Conservation (phyloP, 805 yeast genomes). For the Candida ovalis region DNA sequence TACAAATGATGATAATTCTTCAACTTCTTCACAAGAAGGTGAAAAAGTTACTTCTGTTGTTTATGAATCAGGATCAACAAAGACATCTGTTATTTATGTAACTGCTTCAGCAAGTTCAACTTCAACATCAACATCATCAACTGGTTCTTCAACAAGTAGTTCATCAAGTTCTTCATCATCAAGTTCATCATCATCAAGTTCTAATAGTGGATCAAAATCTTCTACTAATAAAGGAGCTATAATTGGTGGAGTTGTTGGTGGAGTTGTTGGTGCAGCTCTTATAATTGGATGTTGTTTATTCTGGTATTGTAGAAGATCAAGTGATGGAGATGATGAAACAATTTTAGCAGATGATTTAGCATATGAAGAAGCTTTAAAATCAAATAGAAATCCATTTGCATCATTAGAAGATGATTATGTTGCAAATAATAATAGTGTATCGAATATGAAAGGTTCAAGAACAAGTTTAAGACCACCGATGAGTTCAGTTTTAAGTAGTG, state of each 20-base stretch:
- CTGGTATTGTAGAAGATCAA: conserved; percentile 34
- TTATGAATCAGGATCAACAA: conserved; percentile 20
- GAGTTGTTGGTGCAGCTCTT: conserved; percentile 28
- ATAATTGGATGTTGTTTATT: conserved; percentile 26
- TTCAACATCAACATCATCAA: conserved; percentile 15
- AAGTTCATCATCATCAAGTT: background rate
- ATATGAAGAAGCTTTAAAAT: conserved; percentile 53
- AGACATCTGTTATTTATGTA: conserved; percentile 27
- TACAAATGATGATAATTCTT: conserved; percentile 5
- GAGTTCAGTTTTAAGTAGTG: background rate
- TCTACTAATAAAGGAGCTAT: conserved; percentile 31
- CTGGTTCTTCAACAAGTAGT: conserved; percentile 4
- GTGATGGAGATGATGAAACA: conserved; percentile 35
- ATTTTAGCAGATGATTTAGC: conserved; percentile 50
- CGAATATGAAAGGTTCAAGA: conserved; percentile 15
- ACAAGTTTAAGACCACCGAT: background rate
- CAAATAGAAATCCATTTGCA: conserved; percentile 60
- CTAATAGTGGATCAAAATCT: conserved; percentile 1
- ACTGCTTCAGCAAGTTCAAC: conserved; percentile 20
- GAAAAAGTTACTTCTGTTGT: conserved; percentile 14
- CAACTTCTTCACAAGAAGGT: background rate
- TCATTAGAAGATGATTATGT: conserved; percentile 49
- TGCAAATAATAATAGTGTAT: conserved; percentile 11
- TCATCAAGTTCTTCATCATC: conserved; percentile 23
- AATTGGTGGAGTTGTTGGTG: conserved; percentile 36